A percentile compares a stretch with the other conserved stretches of the same genome.
Conservation (phyloP, 805 yeast genomes). For the Schizosaccharomyces pombe region ASM294v3 CU329670.1:5553001-5553500, state of each 20-base stretch:
- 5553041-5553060: conserved; percentile 47
- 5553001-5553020: conserved; percentile 64
- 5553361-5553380: too few relatives aligned
- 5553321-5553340: conserved; percentile 58
- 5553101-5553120: conserved; percentile 61
- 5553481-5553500: conserved; percentile 47
- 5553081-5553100: conserved; percentile 66
- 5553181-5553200: conserved; percentile 56
- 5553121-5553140: conserved; percentile 55
- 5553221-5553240: conserved; percentile 47
- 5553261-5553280: conserved; percentile 38
- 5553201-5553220: conserved; percentile 48
- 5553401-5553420: too few relatives aligned
- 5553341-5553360: conserved; percentile 62
- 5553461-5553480: too few relatives aligned
- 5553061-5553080: conserved; percentile 63
- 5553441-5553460: too few relatives aligned
- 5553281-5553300: conserved; percentile 44
- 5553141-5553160: conserved; percentile 51
- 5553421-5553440: too few relatives aligned
- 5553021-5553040: conserved; percentile 54
- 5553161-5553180: conserved; percentile 40
- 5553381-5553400: too few relatives aligned
- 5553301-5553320: conserved; percentile 41
- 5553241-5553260: conserved; percentile 37